A percentile compares a stretch with the other conserved stretches of the same genome.
Conservation (phyloP, 306 rosid species). For the Rosa rugosa region DNA sequence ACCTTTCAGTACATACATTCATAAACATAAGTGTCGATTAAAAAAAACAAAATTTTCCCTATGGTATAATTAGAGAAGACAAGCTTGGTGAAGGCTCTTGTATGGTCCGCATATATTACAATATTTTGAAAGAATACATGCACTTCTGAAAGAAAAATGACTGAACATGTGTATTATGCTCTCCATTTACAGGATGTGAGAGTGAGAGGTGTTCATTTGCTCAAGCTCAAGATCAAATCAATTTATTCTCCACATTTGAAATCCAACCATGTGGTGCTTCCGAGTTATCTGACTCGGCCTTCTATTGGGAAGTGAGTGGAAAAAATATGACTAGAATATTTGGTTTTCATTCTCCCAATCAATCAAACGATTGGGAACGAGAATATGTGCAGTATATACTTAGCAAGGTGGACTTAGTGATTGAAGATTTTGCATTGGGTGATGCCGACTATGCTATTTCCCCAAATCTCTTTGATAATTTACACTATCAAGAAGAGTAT, state of each 20-base stretch:
- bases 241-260: constrained; percentile 37
- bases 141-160: constrained; percentile 15
- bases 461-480: constrained; percentile 54
- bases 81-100: background rate
- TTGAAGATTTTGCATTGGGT: constrained; percentile 53
- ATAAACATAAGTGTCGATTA: constrained; percentile 9
- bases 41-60: background rate
- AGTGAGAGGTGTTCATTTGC: constrained; percentile 40
- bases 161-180: constrained; percentile 13
- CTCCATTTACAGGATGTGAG: constrained; percentile 54
- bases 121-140: constrained; percentile 6
- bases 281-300: constrained; percentile 41
- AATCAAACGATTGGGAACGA: constrained; percentile 56
- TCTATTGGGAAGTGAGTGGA: constrained; percentile 21
- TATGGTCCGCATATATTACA: background rate
- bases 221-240: constrained; percentile 45
- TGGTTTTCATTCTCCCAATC: constrained; percentile 27
- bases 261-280: constrained; percentile 31
- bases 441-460: constrained; percentile 34
- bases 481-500: constrained; percentile 52
- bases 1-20: constrained; percentile 9
- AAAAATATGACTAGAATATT: constrained; percentile 27
- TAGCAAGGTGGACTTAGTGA: constrained; percentile 43
- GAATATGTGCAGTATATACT: constrained; percentile 60
- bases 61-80: background rate